A percentile compares a stretch with the other conserved stretches of the same genome.
Evolutionary conservation across 768 basidiomycete species (phyloP).

Genomic region (Chalciporus chontae): DNA sequence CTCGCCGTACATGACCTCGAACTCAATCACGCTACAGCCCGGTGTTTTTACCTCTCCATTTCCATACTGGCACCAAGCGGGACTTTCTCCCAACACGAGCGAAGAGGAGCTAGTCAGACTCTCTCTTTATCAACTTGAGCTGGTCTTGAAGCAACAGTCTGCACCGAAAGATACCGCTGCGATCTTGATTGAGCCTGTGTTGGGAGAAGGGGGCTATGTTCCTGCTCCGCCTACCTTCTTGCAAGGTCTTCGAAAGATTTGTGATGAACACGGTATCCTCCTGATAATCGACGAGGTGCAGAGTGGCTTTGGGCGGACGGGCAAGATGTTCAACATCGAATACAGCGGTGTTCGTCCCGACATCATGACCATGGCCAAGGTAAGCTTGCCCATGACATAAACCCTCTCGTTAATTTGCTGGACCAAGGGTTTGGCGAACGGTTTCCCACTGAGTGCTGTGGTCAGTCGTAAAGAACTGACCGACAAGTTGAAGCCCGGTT

Average conservation of each 20-base stretch:
- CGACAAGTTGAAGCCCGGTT: conserved; percentile 74
- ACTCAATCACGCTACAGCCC: conserved; percentile 45
- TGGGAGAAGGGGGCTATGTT: conserved; percentile 96
- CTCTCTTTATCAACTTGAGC: conserved; percentile 77
- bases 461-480: conserved; percentile 78
- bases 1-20: background rate
- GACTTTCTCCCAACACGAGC: conserved; percentile 52
- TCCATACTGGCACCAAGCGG: conserved; percentile 92
- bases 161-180: conserved; percentile 86
- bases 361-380: conserved; percentile 88
- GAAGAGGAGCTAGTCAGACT: conserved; percentile 54
- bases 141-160: conserved; percentile 77
- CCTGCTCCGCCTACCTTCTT: conserved; percentile 81
- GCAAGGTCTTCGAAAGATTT: conserved; percentile 74
- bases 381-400: conserved; percentile 18
- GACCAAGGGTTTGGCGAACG: conserved; percentile 75
- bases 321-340: conserved; percentile 77
- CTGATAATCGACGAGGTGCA: conserved; percentile 88
- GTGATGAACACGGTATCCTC: conserved; percentile 82
- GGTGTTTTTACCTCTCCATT: conserved; percentile 79
- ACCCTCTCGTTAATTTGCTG: conserved; percentile 4
- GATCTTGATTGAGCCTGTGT: conserved; percentile 89
- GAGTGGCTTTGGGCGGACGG: conserved; percentile 86
- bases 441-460: conserved; percentile 90
- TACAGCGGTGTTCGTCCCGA: conserved; percentile 86